Base-by-base conservation (phyloP, 2,329 filamentous ascomycete genomes). In the Nigrospora sphaerica region DNA sequence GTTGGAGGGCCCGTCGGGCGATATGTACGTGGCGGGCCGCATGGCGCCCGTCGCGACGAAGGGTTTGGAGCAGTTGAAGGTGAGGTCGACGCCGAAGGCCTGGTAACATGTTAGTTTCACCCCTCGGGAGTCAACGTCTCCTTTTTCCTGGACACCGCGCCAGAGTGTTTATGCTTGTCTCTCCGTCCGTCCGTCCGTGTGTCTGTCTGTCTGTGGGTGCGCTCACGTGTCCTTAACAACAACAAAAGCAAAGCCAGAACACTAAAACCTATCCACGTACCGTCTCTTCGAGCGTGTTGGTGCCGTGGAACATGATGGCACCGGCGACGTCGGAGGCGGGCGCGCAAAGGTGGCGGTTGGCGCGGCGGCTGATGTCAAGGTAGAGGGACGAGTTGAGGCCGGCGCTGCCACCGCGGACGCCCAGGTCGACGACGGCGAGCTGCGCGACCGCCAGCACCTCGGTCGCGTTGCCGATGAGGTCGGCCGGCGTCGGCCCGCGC, bases 281-380 rank as follows among this genome's bases (percentile, higher is more conserved):
- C 1, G 76, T 75, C 60, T 84, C 80, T 54, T 83, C 80, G 1
- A 85, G 67, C 0, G 78, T 82, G 54, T 85, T 81, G 10, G 81
- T 85, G 41, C 81, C 81, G 54, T 85, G 81, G 1, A 81, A 83
- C 45, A 85, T 65, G 6, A 83, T 76, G 7, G 74, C 76, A 33
- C 73, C 78, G 23, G 23, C 23, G 7, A 28, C 23, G 23, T 28
- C 23, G 5, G 23, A 28, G 23, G 23, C 7, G 6, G 23, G 23
- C 23, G 23, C 10, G 23, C 23, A 28, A 5, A 28, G 23, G 23
- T 28, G 23, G 51, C 1, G 59, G 60, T 39, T 28, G 23, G 23
- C 23, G 23, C 10, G 23, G 23, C 23, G 23, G 23, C 23, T 28
- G 23, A 28, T 9, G 23, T 28, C 10, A 9, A 28, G 23, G 23